Evolutionary conservation across 148 eudicot genomes (phyloP), one percentile per base, ranked within the genome.

Genomic region (Fallopia convolvulus): DNA sequence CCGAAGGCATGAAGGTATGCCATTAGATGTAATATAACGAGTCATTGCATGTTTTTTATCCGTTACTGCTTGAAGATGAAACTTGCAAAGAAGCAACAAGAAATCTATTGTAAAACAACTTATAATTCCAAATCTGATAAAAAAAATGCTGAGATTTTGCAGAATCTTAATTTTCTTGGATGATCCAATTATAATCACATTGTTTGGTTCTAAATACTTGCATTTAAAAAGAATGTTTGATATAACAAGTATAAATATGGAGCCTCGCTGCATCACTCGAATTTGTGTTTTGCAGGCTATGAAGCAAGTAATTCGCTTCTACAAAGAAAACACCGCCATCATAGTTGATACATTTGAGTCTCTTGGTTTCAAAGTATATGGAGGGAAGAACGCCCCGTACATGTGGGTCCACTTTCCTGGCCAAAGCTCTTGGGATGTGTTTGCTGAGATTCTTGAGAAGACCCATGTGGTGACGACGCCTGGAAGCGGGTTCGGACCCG

Each of bases 371-470:
- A 91, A 86, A 21, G 97, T 93, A 26, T 89, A 93, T 74, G 98
- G 96, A 55, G 98, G 98, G 17, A 87, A 85, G 80, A 88, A 91
- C 79, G 98, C 98, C 3, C 98, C 98, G n/a, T 91, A 91, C 66
- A 97, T 93, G 77, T 93, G 98, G 98, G 91, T 93, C 33, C 91
- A 91, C 85, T 93, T 93, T 78, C 97, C 98, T 14, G 98, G 98
- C 10, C 88, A 52, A 75, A 94, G 92, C 79, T 94, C 98, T 14
- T 94, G 98, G 98, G 98, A 94, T 46, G 97, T 92, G 61, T 94
- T 94, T 74, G 76, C 88, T 12, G 98, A 94, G 86, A 92, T 94
- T 58, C 93, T 91, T 0, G 94, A 91, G 92, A 93, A 93, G 89
- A 91, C 97, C 56, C 98, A 88, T 74, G 88, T 89, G 63, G 93